These are phyloP conservation scores for Furcasterigmium furcatum DNA, from an alignment of 2,329 filamentous ascomycete genomes.

Conservation along the genomic window DNA sequence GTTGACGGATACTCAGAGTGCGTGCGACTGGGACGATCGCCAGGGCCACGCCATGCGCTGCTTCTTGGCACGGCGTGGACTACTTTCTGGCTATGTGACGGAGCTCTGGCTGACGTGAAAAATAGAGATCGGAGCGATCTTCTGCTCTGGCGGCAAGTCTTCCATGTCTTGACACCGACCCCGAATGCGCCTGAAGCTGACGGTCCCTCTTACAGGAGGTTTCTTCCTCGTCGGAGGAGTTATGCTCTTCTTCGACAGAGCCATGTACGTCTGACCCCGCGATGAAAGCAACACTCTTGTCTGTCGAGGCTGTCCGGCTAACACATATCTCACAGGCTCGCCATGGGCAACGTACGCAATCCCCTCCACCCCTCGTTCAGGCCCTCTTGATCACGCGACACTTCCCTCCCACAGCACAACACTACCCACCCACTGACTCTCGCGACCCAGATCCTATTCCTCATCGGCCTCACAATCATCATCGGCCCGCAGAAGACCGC, in stretches of 20 bases:
- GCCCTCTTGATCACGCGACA: conserved; percentile 3
- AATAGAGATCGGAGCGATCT: conserved; percentile 91
- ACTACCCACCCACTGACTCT: conserved; percentile 1
- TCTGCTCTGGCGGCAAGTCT: conserved; percentile 91
- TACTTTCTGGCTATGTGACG: neutral
- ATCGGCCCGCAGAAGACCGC: conserved; percentile 90
- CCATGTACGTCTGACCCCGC: conserved; percentile 62
- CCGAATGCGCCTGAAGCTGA: conserved; percentile 1
- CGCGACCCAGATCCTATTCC: conserved; percentile 70
- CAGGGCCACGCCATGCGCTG: neutral
- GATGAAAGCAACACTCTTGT: too few species aligned
- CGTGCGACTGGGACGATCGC: conserved; percentile 34
- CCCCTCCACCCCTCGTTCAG: conserved; percentile 9
- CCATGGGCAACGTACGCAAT: conserved; percentile 88
- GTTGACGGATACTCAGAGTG: conserved; percentile 94
- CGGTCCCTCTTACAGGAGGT: conserved; percentile 59
- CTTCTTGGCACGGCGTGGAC: neutral
- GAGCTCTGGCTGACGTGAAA: conserved; percentile 23
- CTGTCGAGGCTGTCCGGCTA: conserved; percentile 7
- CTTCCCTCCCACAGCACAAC: conserved; percentile 7
- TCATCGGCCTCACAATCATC: conserved; percentile 92
- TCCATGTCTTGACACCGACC: conserved; percentile 13
- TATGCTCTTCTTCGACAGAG: conserved; percentile 95
- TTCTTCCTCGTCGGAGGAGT: conserved; percentile 95
- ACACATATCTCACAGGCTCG: conserved; percentile 58